Base-by-base conservation (phyloP, 1,139 yeast species). In the Magnusiomyces sp. region DNA sequence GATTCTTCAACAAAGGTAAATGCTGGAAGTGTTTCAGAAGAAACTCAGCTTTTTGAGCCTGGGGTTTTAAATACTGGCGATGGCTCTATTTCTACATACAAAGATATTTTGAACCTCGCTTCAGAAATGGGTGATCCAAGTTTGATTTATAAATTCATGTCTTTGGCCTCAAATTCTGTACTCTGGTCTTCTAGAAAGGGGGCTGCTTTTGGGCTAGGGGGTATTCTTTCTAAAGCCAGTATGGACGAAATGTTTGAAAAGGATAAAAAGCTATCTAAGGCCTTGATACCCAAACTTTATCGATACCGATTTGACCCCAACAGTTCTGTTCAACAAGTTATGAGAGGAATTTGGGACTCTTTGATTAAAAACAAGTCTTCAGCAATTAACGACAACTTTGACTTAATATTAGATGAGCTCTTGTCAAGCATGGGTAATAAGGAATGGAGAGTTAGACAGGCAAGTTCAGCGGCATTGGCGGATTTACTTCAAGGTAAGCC, bases 111-210 rank as follows among this genome's bases (percentile, higher is more conserved):
- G 58, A 84, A 74, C 59, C 72, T 92, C 48, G 97, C 97, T 0
- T 81, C 94, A 1, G 97, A 92, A 62, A 94, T 89, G 4, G 97
- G 97, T 40, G 97, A 92, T 65, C 95, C 97, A 19, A 79, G 95
- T 60, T 75, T 92, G 58, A 96, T 92, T 5, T 92, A 92, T 66
- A 87, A 89, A 61, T 92, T 92, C 62, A 88, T 92, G 96, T 81
- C 95, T 0, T 70, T 92, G 51, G 95, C 97, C 0, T 84, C 87
- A 55, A 83, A 83, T 49, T 85, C 96, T 0, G 81, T 95, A 0
- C 70, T 90, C 37, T 92, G 98, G 97, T 80, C 95, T 0, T 86
- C 97, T 0, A 74, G 95, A 62, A 86, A 86, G 57, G 97, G 97
- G 48, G 81, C 90, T 62, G 97, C 97, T 0, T 90, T 87, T 69